Evolutionary conservation across 331 rosid genomes (phyloP), one percentile per base, ranked within the genome.

Genomic region (Telfairia occidentalis): DNA sequence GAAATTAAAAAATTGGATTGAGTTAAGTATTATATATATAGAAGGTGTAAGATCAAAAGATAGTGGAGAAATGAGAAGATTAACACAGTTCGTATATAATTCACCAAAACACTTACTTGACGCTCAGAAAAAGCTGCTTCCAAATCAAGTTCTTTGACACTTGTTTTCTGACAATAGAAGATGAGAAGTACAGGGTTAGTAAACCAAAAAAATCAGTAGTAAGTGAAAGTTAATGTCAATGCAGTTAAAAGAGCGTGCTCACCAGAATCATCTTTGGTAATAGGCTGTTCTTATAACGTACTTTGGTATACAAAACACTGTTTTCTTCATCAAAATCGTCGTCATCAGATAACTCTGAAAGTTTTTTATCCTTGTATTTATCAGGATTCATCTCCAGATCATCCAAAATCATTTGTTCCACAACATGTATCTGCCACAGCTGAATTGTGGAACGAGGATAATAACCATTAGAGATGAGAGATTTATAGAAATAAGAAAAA

Each of bases 401-500:
- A 77, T 82, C 89, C 88, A 94, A 21, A 72, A 94, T 90, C 89
- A 85, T 88, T 80, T 94, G 98, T 82, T 94, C 97, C 23, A 97
- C 98, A 30, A 73, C 89, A 85, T 91, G 90, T 73, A 91, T 87
- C 85, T 94, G 98, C 98, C 98, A 94, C 83, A 94, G 85, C 98
- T 94, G 98, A 81, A 80, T 48, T 75, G 78, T 40, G 74, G 28
- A 35, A 55, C 26, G 26, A 42, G 38, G 26, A 38, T 42, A 34
- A 54, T 11, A n/a, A 11, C 19, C 5, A 35, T 24, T 29, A 50
- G 46, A 2, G 49, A 52, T 37, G 50, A 49, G n/a, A 32, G 13
- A 73, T 37, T 73, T 9, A 37, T 1, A 73, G 48, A 38, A 34
- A n/a, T 29, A 5, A 3, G 0, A 32, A 73, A 50, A 50, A 26